Evolutionary conservation across 768 basidiomycete species (phyloP), one percentile per base, ranked within the genome.

Genomic region (Lactifluus hygrophoroides): DNA sequence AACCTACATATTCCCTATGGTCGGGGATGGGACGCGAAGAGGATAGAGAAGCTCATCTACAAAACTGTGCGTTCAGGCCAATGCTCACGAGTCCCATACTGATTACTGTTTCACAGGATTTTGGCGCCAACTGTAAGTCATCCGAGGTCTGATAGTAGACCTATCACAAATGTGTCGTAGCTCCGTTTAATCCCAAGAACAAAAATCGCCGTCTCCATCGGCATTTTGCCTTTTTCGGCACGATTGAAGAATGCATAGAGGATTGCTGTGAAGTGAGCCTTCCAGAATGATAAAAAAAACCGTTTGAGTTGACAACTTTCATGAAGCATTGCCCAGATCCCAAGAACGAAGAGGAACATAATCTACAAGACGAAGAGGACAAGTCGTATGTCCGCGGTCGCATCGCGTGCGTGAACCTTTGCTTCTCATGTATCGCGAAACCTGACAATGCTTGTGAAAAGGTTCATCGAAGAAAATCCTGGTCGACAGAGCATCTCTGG

Each of bases 181-280:
- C 81, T 3, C 79, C 80, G 1, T 85, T 76, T 67, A 84, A 84
- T 56, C 81, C 81, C 2, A 83, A 81, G 71, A 84, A 84, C 69
- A 80, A 83, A 61, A 76, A 73, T 11, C 73, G 82, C 13, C 72
- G 76, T 3, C 74, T 85, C 3, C 83, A 85, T 71, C 80, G 82
- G 30, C 82, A 85, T 61, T 77, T 80, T 9, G 82, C 82, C 1
- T 84, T 82, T 69, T 83, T 84, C 58, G 83, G 83, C 6, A 80
- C 75, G 0, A 75, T 80, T 65, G 64, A 74, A 51, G 82, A 85
- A 57, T 79, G 78, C 47, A 54, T 84, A 19, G 80, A 79, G 58
- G 84, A 84, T 53, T 83, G 82, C 61, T 85, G 83, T 67, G 81
- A 81, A 74, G 81, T 80, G 58, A 8, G 60, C 63, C 17, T 25